A percentile compares a stretch with the other conserved stretches of the same genome.
Conservation (phyloP, 2,329 filamentous ascomycete species). For the Drechslerella stenobrocha region DNA sequence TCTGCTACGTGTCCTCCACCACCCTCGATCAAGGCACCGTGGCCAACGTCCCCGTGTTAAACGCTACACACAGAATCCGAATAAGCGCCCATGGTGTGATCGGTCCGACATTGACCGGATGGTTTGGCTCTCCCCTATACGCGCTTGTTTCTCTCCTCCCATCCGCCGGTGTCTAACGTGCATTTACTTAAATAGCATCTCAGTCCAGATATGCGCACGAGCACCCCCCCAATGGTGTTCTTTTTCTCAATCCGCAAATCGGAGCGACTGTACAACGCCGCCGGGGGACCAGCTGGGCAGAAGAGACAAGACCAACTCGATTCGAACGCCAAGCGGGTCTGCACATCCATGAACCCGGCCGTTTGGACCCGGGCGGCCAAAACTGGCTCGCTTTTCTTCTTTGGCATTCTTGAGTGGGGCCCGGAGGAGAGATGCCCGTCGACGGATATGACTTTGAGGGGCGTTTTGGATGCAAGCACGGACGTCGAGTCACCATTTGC, state of each 20-base stretch:
- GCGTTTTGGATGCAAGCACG: not conserved
- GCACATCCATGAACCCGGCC: conserved; percentile 48
- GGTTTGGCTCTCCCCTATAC: not conserved
- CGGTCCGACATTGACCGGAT: not conserved
- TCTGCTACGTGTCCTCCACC: not conserved
- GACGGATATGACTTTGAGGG: not conserved
- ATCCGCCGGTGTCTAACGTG: too few relatives aligned
- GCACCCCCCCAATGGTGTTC: too few relatives aligned
- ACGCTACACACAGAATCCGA: not conserved
- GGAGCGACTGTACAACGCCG: too few relatives aligned
- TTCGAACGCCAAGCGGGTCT: conserved; percentile 28
- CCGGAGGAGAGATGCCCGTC: too few relatives aligned
- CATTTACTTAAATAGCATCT: too few relatives aligned
- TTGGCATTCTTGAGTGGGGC: conserved; percentile 21
- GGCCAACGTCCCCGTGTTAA: not conserved
- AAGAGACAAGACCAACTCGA: conserved; percentile 41
- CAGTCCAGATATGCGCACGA: too few relatives aligned
- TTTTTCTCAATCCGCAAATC: too few relatives aligned
- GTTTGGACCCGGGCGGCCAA: conserved; percentile 43
- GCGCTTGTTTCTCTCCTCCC: not conserved
- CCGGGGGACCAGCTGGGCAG: conserved; percentile 15
- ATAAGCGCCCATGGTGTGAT: conserved; percentile 3
- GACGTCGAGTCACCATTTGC: too few relatives aligned
- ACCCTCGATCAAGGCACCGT: not conserved
- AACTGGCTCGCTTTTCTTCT: conserved; percentile 47